These are phyloP conservation scores for Polyporus tsugae DNA, from an alignment of 1,284 basidiomycete species.

Conservation along the genomic window DNA sequence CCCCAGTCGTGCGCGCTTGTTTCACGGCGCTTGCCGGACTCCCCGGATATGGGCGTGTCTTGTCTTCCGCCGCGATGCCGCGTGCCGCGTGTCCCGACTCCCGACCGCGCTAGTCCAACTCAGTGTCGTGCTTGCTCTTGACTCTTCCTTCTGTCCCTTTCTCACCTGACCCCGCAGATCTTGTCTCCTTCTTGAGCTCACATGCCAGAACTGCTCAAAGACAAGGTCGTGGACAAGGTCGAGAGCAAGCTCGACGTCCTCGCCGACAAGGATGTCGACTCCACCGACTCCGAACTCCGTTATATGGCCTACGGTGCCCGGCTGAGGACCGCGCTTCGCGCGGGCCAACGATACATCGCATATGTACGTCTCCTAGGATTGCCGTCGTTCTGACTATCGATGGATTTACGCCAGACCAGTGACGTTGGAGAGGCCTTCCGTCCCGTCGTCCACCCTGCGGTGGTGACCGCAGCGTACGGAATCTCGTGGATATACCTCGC, in stretches of 20 bases:
- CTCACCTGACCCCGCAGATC: constrained; percentile 3
- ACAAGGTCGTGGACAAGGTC: constrained; percentile 43
- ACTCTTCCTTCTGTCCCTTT: neutral
- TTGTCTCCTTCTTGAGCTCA: constrained; percentile 8
- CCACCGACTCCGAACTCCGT: constrained; percentile 67
- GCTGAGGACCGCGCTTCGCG: constrained; percentile 78
- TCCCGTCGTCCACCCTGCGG: constrained; percentile 81
- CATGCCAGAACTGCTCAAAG: constrained; percentile 37
- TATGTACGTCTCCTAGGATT: constrained; percentile 63
- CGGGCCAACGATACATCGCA: constrained; percentile 81
- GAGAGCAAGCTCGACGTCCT: constrained; percentile 61
- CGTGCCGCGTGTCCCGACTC: neutral
- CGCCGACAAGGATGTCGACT: constrained; percentile 69
- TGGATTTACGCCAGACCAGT: constrained; percentile 66
- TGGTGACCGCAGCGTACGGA: constrained; percentile 88
- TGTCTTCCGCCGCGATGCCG: constrained; percentile 19
- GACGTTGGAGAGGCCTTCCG: constrained; percentile 95
- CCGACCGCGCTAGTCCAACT: constrained; percentile 7
- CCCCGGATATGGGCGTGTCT: constrained; percentile 28
- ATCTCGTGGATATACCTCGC: constrained; percentile 86
- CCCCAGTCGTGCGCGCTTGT: constrained; percentile 15
- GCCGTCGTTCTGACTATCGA: constrained; percentile 30
- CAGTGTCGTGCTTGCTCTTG: constrained; percentile 16
- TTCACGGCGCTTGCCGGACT: constrained; percentile 21
- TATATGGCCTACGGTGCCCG: constrained; percentile 85